Conservation (phyloP, 345 rosid species). For the Eucalyptus polyanthemos region DNA sequence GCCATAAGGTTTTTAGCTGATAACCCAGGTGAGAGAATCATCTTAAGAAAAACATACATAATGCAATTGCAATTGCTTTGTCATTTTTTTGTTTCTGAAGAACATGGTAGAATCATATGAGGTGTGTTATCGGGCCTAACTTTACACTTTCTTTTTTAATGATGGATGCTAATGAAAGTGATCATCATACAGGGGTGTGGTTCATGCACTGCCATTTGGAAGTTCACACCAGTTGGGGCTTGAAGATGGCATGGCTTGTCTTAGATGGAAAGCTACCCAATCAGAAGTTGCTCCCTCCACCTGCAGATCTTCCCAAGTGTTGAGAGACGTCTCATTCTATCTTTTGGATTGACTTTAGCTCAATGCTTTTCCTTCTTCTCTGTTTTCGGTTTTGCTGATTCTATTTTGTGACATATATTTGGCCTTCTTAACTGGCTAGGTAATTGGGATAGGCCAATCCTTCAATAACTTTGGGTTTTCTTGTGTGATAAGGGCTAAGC, state of each 20-base stretch:
- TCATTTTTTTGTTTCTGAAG: background rate
- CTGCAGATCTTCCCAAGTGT: conserved; percentile 60
- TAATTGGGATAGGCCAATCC: background rate
- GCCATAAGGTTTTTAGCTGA: conserved; percentile 65
- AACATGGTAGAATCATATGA: background rate
- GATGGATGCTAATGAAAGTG: background rate
- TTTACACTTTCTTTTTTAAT: background rate
- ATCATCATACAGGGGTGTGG: conserved; percentile 37
- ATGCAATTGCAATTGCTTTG: background rate
- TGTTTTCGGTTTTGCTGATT: background rate
- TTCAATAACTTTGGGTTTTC: background rate
- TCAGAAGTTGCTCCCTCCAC: conserved; percentile 61
- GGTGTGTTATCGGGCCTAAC: background rate
- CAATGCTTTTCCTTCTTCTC: background rate
- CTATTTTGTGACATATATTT: background rate
- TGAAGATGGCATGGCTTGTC: conserved; percentile 67
- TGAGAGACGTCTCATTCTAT: background rate
- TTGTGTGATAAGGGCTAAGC: background rate
- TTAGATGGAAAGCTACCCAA: conserved; percentile 53
- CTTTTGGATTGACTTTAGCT: background rate
- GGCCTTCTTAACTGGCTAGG: background rate
- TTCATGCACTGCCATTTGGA: conserved; percentile 78
- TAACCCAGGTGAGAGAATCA: conserved; percentile 38
- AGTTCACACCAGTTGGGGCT: conserved; percentile 74
- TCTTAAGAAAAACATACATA: background rate